Percentiles rank a stretch among this genome's conserved stretches.
phyloP scores from a whole-genome alignment of 768 basidiomycete genomes.

The Suillus spraguei region DNA sequence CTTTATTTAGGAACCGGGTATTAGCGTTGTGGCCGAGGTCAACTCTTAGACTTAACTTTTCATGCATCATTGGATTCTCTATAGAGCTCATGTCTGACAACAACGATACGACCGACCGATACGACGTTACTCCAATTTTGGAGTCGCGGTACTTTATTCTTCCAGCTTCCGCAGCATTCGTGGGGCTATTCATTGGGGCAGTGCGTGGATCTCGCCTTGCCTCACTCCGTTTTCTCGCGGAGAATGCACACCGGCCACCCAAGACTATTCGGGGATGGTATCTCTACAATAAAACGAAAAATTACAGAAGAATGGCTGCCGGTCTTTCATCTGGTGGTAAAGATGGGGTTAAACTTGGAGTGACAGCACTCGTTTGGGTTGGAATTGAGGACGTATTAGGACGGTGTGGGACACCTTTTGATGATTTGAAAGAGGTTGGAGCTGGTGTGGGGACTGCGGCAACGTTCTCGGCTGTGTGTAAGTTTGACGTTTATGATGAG shows the following conservation, averaged over 20 bases:
- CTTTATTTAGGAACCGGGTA: background rate
- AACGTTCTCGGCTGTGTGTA: constrained; percentile 58
- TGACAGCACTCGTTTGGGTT: constrained; percentile 50
- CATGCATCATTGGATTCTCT: constrained; percentile 1
- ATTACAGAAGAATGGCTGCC: constrained; percentile 79
- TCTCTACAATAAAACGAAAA: constrained; percentile 95
- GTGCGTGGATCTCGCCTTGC: constrained; percentile 71
- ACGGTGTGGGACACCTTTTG: constrained; percentile 36
- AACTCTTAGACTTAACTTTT: background rate
- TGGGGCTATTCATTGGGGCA: constrained; percentile 71
- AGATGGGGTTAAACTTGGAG: constrained; percentile 55
- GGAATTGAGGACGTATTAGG: constrained; percentile 48
- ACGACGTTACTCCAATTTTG: constrained; percentile 34
- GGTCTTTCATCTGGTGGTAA: constrained; percentile 67
- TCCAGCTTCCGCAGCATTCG: constrained; percentile 57
- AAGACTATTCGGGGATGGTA: constrained; percentile 91
- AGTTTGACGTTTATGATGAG: constrained; percentile 26
- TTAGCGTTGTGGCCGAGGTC: background rate
- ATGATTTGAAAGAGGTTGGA: constrained; percentile 53
- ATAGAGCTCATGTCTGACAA: constrained; percentile 19
- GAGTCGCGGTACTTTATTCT: constrained; percentile 59
- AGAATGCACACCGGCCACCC: constrained; percentile 88
- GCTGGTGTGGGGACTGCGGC: constrained; percentile 68
- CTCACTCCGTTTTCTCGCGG: constrained; percentile 84
- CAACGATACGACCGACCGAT: constrained; percentile 18